Evolutionary conservation across 148 eudicot genomes (phyloP), one percentile per base, ranked within the genome.

Genomic region (Cornus suecica): DNA sequence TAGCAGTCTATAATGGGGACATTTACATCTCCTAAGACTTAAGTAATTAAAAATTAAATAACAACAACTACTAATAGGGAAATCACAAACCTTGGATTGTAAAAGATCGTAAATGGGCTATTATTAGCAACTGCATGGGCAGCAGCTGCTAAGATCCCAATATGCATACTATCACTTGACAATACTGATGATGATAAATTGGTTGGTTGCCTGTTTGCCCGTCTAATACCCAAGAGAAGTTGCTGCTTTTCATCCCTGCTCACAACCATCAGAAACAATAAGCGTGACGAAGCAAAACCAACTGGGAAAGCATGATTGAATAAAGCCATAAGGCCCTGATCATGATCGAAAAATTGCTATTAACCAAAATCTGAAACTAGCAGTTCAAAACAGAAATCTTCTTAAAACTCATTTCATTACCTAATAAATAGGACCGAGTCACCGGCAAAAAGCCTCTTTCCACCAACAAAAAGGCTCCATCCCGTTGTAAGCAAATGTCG

Each of bases 161-260:
- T 95, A 77, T 95, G 97, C 99, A 95, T 95, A 74, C 99, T 95
- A 78, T 95, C 97, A 75, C 94, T 95, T 20, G 99, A 95, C 80
- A 95, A 84, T 74, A 95, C 97, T 30, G 99, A 95, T 26, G 97
- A 90, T 20, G 97, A 90, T 68, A 95, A 74, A 79, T 91, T 91
- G 70, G 92, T 81, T 16, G 94, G 97, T 77, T 91, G 97, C 75
- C 97, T 81, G 77, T 92, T 95, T 32, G 97, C 97, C 80, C 99
- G 87, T 80, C 97, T 92, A 52, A 91, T 91, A 63, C 99, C 97
- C 80, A 95, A 77, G n/a, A 95, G 94, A 65, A 95, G 94, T 72
- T 95, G 94, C 71, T 87, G 94, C 75, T 93, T 95, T 74, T 93
- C 99, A 78, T 92, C 97, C 85, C 99, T 95, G 85, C 31, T 69